Conservation (phyloP, 1,284 basidiomycete species). For the Rhodofomes roseus region DNA sequence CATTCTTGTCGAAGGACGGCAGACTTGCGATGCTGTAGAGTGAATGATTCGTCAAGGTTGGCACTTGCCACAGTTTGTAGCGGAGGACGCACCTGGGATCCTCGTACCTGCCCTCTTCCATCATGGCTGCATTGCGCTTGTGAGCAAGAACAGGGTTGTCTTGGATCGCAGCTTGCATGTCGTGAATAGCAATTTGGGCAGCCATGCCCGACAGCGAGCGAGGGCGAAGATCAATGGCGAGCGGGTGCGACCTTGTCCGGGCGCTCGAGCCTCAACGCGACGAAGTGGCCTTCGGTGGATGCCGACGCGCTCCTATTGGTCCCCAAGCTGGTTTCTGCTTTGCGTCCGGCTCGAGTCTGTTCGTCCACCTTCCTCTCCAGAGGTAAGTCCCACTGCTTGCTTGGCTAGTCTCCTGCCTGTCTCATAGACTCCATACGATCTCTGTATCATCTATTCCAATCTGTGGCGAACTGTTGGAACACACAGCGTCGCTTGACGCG, state of each 20-base stretch:
- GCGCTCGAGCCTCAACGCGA: neutral
- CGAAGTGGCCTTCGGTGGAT: slow-evolving; percentile 1
- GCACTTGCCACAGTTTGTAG: neutral
- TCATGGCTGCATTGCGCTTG: slow-evolving; percentile 22
- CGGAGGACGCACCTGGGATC: slow-evolving; percentile 23
- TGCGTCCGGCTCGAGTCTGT: neutral
- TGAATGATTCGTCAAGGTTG: neutral
- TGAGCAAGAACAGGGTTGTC: slow-evolving; percentile 19
- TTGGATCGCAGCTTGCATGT: slow-evolving; percentile 25
- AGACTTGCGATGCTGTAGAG: slow-evolving; percentile 24
- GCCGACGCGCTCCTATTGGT: slow-evolving; percentile 11
- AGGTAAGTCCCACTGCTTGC: slow-evolving; percentile 7
- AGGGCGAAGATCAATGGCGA: neutral
- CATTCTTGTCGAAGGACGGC: slow-evolving; percentile 66
- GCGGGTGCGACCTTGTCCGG: neutral
- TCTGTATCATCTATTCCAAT: neutral
- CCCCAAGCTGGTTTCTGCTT: slow-evolving; percentile 1
- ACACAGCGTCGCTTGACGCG: slow-evolving; percentile 65
- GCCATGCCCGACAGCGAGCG: slow-evolving; percentile 7
- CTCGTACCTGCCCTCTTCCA: slow-evolving; percentile 28
- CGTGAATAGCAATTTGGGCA: slow-evolving; percentile 12
- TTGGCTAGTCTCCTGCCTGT: neutral
- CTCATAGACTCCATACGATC: neutral
- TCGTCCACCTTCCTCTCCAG: slow-evolving; percentile 6
- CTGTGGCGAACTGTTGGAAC: slow-evolving; percentile 3